These are phyloP conservation scores for Coemansia sp. DNA, from an alignment of 192 early-diverging fungal genomes.

Conservation along the genomic window DNA sequence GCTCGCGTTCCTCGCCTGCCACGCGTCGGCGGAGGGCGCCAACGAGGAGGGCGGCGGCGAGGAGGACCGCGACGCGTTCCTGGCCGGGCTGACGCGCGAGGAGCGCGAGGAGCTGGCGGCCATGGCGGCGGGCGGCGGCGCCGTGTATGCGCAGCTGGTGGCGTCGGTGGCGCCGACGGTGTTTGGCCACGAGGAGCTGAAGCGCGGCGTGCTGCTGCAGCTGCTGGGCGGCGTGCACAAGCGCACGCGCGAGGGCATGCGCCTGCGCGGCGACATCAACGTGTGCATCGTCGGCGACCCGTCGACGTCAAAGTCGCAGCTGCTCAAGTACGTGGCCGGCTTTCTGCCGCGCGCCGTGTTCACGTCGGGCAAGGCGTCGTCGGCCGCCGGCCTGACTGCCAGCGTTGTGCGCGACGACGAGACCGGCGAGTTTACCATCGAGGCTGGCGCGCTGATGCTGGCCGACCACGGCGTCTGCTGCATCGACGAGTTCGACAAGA, in stretches of 20 bases:
- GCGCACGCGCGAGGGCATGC: slow-evolving; percentile 86
- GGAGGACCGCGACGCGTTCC: slow-evolving; percentile 66
- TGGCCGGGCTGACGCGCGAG: slow-evolving; percentile 65
- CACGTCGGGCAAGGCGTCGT: slow-evolving; percentile 82
- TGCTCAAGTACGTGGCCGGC: slow-evolving; percentile 79
- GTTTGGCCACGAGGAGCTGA: slow-evolving; percentile 93
- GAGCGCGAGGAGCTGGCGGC: slow-evolving; percentile 78
- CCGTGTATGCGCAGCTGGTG: slow-evolving; percentile 78
- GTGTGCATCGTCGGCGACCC: slow-evolving; percentile 98
- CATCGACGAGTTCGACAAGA: slow-evolving; percentile 99
- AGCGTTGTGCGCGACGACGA: slow-evolving; percentile 91
- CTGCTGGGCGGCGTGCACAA: slow-evolving; percentile 97
- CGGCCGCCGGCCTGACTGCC: slow-evolving; percentile 95
- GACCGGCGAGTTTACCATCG: slow-evolving; percentile 96
- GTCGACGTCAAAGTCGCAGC: slow-evolving; percentile 90
- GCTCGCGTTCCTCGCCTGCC: slow-evolving; percentile 85
- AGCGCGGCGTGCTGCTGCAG: slow-evolving; percentile 94
- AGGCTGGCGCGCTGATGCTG: slow-evolving; percentile 96
- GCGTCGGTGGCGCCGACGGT: slow-evolving; percentile 87
- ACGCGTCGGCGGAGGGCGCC: slow-evolving; percentile 57
- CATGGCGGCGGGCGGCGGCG: slow-evolving; percentile 65
- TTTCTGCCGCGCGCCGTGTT: slow-evolving; percentile 93
- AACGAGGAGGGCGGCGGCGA: slow-evolving; percentile 66
- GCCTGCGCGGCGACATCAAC: slow-evolving; percentile 96
- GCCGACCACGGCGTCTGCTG: slow-evolving; percentile 98